Conservation (phyloP, 192 early-diverging fungal genomes). For the Ramicandelaber brevisporus region DNA sequence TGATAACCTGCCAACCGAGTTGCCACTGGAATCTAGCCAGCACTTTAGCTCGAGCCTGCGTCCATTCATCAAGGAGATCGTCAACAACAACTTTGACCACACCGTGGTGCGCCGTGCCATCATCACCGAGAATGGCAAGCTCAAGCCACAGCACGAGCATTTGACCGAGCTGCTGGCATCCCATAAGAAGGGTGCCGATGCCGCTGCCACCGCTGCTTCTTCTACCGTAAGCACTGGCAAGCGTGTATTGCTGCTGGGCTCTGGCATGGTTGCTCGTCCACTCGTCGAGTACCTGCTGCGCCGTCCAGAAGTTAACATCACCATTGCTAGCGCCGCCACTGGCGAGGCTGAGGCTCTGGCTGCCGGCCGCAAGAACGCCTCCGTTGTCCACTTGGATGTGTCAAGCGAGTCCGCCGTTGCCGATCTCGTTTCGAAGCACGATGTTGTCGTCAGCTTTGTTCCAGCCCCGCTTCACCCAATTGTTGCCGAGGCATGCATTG, state of each 20-base stretch:
- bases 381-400: constrained; percentile 45
- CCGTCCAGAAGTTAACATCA: constrained; percentile 24
- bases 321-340: constrained; percentile 59
- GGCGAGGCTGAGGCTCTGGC: constrained; percentile 47
- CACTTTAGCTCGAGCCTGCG: constrained; percentile 72
- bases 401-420: constrained; percentile 25
- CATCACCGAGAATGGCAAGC: constrained; percentile 42
- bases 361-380: constrained; percentile 24
- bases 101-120: constrained; percentile 49
- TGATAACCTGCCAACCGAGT: constrained; percentile 88
- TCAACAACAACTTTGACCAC: constrained; percentile 21
- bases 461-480: constrained; percentile 48
- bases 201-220: constrained; percentile 7
- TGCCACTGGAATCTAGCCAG: constrained; percentile 81
- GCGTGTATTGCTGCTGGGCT: constrained; percentile 53
- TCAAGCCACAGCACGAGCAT: constrained; percentile 25
- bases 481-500: constrained; percentile 34
- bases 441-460: constrained; percentile 77
- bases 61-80: constrained; percentile 59
- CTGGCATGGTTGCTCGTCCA: constrained; percentile 81
- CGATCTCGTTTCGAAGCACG: constrained; percentile 35
- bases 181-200: constrained; percentile 3
- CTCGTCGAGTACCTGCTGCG: constrained; percentile 65
- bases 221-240: constrained; percentile 13
- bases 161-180: constrained; percentile 21